These are phyloP conservation scores for Verticillium isaacii DNA, from an alignment of 2,329 filamentous ascomycete species.

Conservation along the genomic window DNA sequence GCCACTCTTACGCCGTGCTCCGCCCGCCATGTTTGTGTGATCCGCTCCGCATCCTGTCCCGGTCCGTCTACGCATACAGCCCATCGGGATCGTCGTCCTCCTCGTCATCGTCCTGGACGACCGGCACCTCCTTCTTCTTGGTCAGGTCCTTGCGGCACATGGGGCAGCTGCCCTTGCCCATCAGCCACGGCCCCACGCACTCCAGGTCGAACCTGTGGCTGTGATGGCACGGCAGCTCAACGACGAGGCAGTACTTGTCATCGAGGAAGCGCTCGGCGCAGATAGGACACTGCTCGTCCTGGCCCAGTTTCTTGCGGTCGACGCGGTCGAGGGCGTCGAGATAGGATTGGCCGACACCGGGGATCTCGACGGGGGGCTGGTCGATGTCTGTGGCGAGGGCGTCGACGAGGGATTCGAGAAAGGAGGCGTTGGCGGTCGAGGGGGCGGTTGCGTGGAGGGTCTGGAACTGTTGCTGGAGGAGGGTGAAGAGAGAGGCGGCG, in stretches of 20 bases:
- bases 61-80: slow-evolving; percentile 32
- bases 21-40: neutral
- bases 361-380: slow-evolving; percentile 44
- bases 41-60: neutral
- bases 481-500: slow-evolving; percentile 50
- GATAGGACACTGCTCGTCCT: slow-evolving; percentile 55
- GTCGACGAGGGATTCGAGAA: slow-evolving; percentile 45
- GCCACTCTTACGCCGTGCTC: neutral
- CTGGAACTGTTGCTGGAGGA: slow-evolving; percentile 55
- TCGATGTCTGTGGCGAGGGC: slow-evolving; percentile 46
- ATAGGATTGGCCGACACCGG: slow-evolving; percentile 54
- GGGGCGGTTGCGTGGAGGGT: slow-evolving; percentile 46
- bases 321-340: slow-evolving; percentile 58
- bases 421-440: slow-evolving; percentile 38
- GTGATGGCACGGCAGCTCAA: slow-evolving; percentile 57
- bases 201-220: slow-evolving; percentile 61
- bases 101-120: slow-evolving; percentile 42
- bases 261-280: slow-evolving; percentile 59
- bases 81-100: slow-evolving; percentile 47
- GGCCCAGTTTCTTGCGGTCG: slow-evolving; percentile 39
- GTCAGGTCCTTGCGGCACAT: slow-evolving; percentile 57
- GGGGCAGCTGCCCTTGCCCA: slow-evolving; percentile 60
- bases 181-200: slow-evolving; percentile 62
- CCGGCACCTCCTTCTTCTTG: slow-evolving; percentile 45
- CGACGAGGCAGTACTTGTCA: slow-evolving; percentile 58